Base-by-base conservation (phyloP, 2,329 filamentous ascomycete genomes). In the Camillea tinctor region DNA sequence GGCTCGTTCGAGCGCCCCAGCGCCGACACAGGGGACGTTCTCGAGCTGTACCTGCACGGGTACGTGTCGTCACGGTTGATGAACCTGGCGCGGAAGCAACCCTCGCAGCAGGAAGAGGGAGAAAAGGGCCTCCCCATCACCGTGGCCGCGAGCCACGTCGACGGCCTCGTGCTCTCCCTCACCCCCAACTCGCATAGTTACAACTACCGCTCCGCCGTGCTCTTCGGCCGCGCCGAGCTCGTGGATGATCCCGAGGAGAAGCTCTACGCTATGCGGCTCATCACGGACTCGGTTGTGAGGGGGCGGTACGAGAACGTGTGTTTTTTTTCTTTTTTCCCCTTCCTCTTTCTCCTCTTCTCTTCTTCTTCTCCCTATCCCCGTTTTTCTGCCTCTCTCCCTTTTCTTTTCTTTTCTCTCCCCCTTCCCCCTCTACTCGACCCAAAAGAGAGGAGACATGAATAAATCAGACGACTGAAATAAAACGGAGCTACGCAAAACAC, bases 181-280 rank as follows among this genome's bases (percentile, higher is more conserved):
- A 92, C 92, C 0, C 90, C 92, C 13, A 90, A 91, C 78, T 85
- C 84, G 60, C 91, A 96, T 79, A 91, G 85, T 77, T 93, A 92
- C 80, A 94, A 96, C 79, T 96, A 95, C 78, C 90, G 91, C 63
- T 92, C 88, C 48, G 90, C 90, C 11, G 79, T 92, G 8, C 80
- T 95, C 13, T 92, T 94, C 70, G 93, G 92, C 1, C 84, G 88
- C 72, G 92, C 89, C 0, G 80, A 76, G 8, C 74, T 89, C 1
- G 90, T 96, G 6, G 84, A 85, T 1, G 85, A 89, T 61, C 73
- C 76, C 0, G 84, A 81, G 2, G 92, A 96, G 78, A 91, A 91
- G 71, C 72, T 91, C 4, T 95, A 85, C 77, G 92, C 91, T 7
- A 89, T 96, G 86, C 77, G 88, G 67, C 78, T 90, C 59, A 89